These are phyloP conservation scores for Neurospora sp. DNA, from an alignment of 495 filamentous ascomycete species.

Conservation along the genomic window DNA sequence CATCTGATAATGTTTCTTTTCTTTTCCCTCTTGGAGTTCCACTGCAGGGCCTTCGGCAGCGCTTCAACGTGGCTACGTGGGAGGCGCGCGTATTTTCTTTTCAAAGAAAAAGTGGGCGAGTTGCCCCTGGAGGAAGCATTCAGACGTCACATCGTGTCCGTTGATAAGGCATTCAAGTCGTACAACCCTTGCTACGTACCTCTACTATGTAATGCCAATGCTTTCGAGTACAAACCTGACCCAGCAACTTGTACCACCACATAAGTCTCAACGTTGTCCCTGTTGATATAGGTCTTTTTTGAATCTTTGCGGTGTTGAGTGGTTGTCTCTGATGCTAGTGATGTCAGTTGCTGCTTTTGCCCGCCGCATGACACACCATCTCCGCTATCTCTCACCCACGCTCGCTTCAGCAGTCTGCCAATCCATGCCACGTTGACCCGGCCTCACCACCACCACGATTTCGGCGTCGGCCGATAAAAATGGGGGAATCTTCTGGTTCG, in stretches of 20 bases:
- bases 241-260: not conserved
- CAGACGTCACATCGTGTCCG: not conserved
- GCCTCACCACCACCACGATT: not conserved
- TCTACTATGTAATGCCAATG: not conserved
- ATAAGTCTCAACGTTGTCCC: not conserved
- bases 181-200: not conserved
- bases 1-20: not conserved
- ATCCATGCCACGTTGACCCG: not conserved
- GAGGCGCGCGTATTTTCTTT: not conserved
- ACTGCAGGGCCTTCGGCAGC: not conserved
- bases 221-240: not conserved
- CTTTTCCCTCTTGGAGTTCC: not conserved
- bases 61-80: not conserved
- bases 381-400: not conserved
- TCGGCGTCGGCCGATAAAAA: not conserved
- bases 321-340: not conserved
- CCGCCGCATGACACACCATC: not conserved
- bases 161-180: not conserved
- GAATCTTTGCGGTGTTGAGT: not conserved
- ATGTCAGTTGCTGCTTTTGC: not conserved
- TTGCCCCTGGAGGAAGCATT: not conserved
- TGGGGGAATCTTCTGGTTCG: not conserved
- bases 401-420: not conserved
- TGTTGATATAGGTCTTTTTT: not conserved
- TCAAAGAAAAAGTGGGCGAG: not conserved